These are phyloP conservation scores for Chlorella sp. DNA, from an alignment of 139 green algal species.

Conservation along the genomic window DNA sequence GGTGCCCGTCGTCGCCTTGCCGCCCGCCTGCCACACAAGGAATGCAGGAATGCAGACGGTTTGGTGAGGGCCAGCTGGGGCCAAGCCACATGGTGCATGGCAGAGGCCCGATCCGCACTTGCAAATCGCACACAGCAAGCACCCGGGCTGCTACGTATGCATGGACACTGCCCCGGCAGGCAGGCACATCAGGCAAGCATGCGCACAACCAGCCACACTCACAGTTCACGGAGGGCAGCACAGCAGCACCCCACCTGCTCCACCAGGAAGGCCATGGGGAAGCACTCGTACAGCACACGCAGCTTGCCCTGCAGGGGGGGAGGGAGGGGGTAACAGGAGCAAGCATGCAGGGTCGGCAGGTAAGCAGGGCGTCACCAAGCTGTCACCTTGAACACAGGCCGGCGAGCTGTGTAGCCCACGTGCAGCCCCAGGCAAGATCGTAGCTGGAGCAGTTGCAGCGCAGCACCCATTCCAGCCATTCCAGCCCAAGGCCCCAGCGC, in stretches of 20 bases:
- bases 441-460: not conserved
- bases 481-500: not conserved
- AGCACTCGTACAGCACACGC: conserved; percentile 79
- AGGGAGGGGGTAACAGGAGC: not conserved
- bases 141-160: too few species aligned
- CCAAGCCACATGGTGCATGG: too few species aligned
- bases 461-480: not conserved
- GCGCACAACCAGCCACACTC: too few species aligned
- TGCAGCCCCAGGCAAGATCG: not conserved
- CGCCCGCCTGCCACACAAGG: not conserved
- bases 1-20: conserved; percentile 49
- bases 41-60: not conserved
- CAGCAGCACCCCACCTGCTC: conserved; percentile 72
- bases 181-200: too few species aligned
- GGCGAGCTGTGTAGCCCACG: too few species aligned
- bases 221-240: too few species aligned
- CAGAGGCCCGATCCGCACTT: too few species aligned
- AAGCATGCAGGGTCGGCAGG: not conserved
- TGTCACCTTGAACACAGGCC: not conserved
- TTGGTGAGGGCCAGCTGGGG: too few species aligned
- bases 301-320: conserved; percentile 64
- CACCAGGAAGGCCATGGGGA: conserved; percentile 71
- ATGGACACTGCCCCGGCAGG: too few species aligned
- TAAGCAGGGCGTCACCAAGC: not conserved
- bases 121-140: too few species aligned